Evolutionary conservation across 352 stramenopile species (phyloP), one percentile per base, ranked within the genome.

Genomic region (Phytophthora cryptogea): DNA sequence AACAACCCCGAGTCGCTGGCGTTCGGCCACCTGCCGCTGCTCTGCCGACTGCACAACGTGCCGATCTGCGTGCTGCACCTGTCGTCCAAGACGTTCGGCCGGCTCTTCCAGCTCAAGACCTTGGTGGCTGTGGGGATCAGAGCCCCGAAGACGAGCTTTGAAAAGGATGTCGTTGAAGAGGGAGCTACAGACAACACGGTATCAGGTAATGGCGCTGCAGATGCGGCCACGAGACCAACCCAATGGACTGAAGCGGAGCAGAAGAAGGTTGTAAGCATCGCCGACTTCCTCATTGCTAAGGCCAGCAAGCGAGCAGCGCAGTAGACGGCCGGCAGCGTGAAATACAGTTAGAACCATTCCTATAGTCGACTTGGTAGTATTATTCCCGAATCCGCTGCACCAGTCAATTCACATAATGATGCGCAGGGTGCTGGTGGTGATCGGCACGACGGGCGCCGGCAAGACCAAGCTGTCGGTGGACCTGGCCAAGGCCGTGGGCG

Each of bases 401-500:
- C 20, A 23, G 20, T 23, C 20, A 23, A 23, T 23, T 23, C 20
- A 23, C 20, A 2, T 23, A 3, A 76, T 76, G 65, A 53, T 59
- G 67, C 87, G 80, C 42, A 94, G 90, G 60, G 78, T 97, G 57
- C 53, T 97, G 33, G 88, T 97, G 59, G 78, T 97, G 28, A 78
- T 97, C 32, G 90, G 90, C 53, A 94, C 90, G n/a, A 97, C 90
- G 23, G 90, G 90, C 41, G 87, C 88, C 8, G 90, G 90, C 53
- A 97, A 97, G 76, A 96, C 90, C 8, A 97, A 97, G 76, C 83
- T 97, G 31, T 94, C 89, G 5, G 86, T 97, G 47, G 89, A 97
- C 60, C 54, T 97, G n/a, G 89, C 89, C 50, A 94, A 96, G 54
- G 83, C 82, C 13, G 73, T 96, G 31, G 84, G 81, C 47, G 90